phyloP scores from a whole-genome alignment of 2,329 filamentous ascomycete genomes.

The Dactylellina parvicollis region DNA sequence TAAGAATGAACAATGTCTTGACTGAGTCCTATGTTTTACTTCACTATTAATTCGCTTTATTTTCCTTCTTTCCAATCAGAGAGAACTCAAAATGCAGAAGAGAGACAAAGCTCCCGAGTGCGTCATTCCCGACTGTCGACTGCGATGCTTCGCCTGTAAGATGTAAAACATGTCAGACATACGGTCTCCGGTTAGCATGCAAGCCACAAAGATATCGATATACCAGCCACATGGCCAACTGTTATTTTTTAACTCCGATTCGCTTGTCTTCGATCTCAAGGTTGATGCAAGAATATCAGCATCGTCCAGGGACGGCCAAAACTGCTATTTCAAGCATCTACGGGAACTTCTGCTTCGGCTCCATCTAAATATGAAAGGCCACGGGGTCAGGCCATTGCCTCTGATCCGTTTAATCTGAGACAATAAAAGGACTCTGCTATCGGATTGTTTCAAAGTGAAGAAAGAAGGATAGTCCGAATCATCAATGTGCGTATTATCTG shows the following conservation, averaged over 20 bases:
- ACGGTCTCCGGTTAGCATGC: not conserved
- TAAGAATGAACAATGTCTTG: too few relatives aligned
- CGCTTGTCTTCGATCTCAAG: not conserved
- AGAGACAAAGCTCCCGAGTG: not conserved
- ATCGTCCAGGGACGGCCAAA: not conserved
- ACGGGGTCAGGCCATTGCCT: not conserved
- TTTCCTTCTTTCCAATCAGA: too few relatives aligned
- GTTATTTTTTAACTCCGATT: not conserved
- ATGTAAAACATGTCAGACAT: conserved; percentile 3
- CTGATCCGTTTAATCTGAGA: conserved; percentile 3
- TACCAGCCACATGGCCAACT: not conserved
- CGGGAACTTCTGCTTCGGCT: not conserved
- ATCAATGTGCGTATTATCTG: not conserved
- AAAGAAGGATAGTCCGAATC: not conserved
- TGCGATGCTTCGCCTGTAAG: not conserved
- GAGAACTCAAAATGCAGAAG: not conserved
- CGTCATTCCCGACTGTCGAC: not conserved
- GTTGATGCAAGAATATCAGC: not conserved
- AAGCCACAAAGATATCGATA: not conserved
- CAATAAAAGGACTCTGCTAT: conserved; percentile 28
- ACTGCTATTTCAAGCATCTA: conserved; percentile 1
- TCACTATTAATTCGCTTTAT: too few relatives aligned
- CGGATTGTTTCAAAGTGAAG: conserved; percentile 25
- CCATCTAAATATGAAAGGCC: not conserved
- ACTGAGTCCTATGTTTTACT: too few relatives aligned